These are phyloP conservation scores for Colletotrichum falcatum DNA, from an alignment of 2,329 filamentous ascomycete genomes.

Conservation along the genomic window DNA sequence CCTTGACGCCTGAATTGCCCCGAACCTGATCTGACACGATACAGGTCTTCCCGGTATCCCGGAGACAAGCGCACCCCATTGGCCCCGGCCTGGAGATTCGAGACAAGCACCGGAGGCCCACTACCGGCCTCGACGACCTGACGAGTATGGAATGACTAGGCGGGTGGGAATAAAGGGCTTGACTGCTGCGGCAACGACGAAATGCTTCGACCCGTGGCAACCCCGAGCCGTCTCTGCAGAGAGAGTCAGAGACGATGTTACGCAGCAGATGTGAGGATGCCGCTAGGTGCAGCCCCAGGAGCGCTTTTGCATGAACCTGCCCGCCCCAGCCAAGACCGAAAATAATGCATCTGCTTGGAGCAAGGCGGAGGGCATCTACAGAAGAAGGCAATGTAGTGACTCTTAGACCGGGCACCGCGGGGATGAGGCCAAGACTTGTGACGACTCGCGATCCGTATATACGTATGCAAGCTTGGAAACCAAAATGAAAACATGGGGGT, in stretches of 20 bases:
- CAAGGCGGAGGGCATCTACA: constrained; percentile 15
- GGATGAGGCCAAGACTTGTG: constrained; percentile 8
- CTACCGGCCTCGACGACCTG: constrained; percentile 72
- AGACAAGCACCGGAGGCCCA: constrained; percentile 70
- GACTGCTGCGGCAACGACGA: neutral
- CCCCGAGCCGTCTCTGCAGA: neutral
- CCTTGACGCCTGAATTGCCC: neutral
- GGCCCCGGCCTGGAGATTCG: constrained; percentile 87
- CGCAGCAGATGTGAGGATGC: neutral
- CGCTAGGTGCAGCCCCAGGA: neutral
- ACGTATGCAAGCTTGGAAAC: constrained; percentile 6
- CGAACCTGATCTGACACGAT: constrained; percentile 8
- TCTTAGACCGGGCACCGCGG: constrained; percentile 13
- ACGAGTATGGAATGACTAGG: constrained; percentile 72
- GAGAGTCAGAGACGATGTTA: neutral
- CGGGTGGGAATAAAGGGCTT: constrained; percentile 31
- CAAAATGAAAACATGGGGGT: constrained; percentile 15
- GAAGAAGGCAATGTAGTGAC: neutral
- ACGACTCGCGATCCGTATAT: constrained; percentile 2
- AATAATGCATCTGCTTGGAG: constrained; percentile 27
- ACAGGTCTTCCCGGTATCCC: constrained; percentile 68
- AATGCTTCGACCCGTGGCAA: neutral
- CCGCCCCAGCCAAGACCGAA: neutral
- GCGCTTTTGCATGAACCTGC: neutral
- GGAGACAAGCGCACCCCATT: constrained; percentile 74